A percentile compares a stretch with the other conserved stretches of the same genome.
Evolutionary conservation across 768 basidiomycete species (phyloP).

Genomic region (Lentinula edodes): DNA sequence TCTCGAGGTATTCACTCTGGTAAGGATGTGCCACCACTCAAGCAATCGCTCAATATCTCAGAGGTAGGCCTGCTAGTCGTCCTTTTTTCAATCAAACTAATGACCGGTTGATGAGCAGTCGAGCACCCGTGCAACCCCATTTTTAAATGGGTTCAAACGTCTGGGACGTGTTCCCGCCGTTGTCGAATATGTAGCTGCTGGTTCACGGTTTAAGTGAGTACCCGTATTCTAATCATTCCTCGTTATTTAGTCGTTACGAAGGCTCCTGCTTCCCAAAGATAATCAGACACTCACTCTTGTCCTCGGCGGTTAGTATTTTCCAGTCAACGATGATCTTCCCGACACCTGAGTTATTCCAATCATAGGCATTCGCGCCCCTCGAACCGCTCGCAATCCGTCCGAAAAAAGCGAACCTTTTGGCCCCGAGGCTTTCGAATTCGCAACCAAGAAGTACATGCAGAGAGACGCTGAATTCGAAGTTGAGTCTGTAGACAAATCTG

Average conservation of each 20-base stretch:
- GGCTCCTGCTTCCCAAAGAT: conserved; percentile 82
- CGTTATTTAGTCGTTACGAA: conserved; percentile 19
- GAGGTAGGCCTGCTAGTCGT: conserved; percentile 50
- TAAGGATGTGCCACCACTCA: conserved; percentile 78
- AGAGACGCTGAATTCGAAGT: conserved; percentile 93
- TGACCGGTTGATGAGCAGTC: conserved; percentile 33
- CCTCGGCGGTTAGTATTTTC: conserved; percentile 57
- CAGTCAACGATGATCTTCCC: neutral
- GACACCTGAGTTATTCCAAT: neutral
- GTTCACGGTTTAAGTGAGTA: conserved; percentile 88
- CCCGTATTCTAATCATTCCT: conserved; percentile 1
- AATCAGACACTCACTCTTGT: conserved; percentile 93
- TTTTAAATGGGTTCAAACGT: conserved; percentile 89
- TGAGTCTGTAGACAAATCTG: conserved; percentile 86
- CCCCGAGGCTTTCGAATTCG: conserved; percentile 73
- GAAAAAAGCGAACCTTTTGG: conserved; percentile 93
- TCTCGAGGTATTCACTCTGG: conserved; percentile 85
- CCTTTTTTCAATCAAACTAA: neutral
- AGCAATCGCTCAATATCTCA: conserved; percentile 84
- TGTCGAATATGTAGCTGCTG: conserved; percentile 91
- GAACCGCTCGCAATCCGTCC: conserved; percentile 69
- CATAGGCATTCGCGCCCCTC: conserved; percentile 86
- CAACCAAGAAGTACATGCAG: conserved; percentile 81
- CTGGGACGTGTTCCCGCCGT: conserved; percentile 77
- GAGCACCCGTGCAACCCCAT: conserved; percentile 72